Base-by-base conservation (phyloP, 208 protist species). In the Acanthamoeba lenticulata region DNA sequence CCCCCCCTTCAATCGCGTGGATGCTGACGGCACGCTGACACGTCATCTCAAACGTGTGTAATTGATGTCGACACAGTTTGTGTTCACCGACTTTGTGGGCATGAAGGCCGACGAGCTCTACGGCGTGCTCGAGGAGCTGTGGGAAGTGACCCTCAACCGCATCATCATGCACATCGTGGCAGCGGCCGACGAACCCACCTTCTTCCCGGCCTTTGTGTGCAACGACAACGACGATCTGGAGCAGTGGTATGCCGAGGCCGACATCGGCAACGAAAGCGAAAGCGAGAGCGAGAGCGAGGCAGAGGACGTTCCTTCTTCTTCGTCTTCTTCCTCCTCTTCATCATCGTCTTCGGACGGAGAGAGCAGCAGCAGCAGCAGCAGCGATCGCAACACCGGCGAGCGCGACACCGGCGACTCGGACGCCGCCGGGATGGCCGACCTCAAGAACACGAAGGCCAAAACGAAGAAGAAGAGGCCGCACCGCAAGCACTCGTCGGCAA, bases 1-100 rank as follows among this genome's bases (percentile, higher is more conserved):
- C 0, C 19, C 29, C 6, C 11, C 60, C 6, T 4, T 6, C 19
- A 34, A 5, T 86, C 5, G 15, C 19, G 21, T 1, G 21, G 24
- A 81, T 47, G 40, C 6, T 45, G 29, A 69, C 60, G 13, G 27
- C 67, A 21, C 67, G 19, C 24, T 36, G 7, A 29, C 44, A 34
- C 74, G 29, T 52, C 24, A 36, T 83, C n/a, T n/a, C n/a, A n/a
- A n/a, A n/a, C n/a, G n/a, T n/a, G n/a, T n/a, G n/a, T n/a, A n/a
- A n/a, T n/a, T n/a, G 60, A 17, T 0, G 7, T 19, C 9, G 27
- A 13, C 47, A 38, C n/a, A 90, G 83, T 90, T 90, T 34, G 83
- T 90, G 47, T 90, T 90, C 57, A 90, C 83, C 57, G 83, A 90
- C 57, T 90, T 90, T 90, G 38, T 49, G 42, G 83, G 83, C 13